phyloP scores from a whole-genome alignment of 345 rosid genomes.

The Erysimum cheiranthoides region DNA sequence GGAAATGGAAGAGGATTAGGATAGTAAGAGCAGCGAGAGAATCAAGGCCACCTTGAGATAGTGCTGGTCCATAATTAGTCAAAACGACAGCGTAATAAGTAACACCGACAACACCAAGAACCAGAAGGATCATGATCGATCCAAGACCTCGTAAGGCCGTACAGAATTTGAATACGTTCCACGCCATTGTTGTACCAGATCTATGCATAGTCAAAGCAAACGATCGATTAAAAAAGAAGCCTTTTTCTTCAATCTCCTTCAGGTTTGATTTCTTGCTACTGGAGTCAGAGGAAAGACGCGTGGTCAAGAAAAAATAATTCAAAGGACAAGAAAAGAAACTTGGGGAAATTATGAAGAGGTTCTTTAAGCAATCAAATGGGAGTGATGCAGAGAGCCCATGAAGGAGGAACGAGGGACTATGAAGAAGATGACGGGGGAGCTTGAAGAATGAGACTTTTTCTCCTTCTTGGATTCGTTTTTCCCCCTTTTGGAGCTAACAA shows the following conservation, averaged over 20 bases:
- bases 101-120: constrained; percentile 78
- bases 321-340: neutral
- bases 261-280: constrained; percentile 12
- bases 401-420: neutral
- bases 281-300: constrained; percentile 24
- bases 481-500: constrained; percentile 26
- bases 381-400: constrained; percentile 32
- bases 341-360: neutral
- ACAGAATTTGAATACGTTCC: constrained; percentile 84
- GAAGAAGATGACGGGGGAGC: constrained; percentile 10
- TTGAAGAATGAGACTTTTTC: constrained; percentile 36
- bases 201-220: constrained; percentile 61
- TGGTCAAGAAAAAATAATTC: neutral
- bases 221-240: constrained; percentile 26
- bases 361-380: neutral
- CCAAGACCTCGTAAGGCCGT: constrained; percentile 78
- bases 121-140: constrained; percentile 76
- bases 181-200: constrained; percentile 81
- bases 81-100: constrained; percentile 80
- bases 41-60: constrained; percentile 60
- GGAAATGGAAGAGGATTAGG: constrained; percentile 75
- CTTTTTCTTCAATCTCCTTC: neutral
- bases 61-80: constrained; percentile 67
- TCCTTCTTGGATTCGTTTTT: constrained; percentile 24
- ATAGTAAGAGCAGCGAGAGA: constrained; percentile 56